phyloP scores from a whole-genome alignment of 208 protist genomes.

The Trichomonas gallinae region DNA sequence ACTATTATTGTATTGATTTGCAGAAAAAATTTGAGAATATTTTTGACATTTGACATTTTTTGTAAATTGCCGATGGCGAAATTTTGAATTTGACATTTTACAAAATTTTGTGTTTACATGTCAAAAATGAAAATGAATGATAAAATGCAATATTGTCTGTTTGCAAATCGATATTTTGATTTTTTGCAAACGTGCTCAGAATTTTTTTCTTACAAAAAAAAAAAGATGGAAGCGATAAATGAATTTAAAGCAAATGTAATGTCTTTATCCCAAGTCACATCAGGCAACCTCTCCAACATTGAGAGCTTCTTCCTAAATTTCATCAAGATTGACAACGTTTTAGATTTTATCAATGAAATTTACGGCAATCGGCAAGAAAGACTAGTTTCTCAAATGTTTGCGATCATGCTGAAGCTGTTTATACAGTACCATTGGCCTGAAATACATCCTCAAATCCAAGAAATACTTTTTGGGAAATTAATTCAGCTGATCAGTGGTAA shows the following conservation, averaged over 20 bases:
- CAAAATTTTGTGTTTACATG: no score
- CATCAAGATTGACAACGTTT: background rate
- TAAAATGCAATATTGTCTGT: no score
- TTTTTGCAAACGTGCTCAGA: no score
- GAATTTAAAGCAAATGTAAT: background rate
- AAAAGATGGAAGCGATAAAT: background rate
- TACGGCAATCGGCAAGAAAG: background rate
- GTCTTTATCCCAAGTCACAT: background rate
- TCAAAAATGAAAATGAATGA: no score
- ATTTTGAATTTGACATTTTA: no score
- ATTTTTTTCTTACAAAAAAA: no score
- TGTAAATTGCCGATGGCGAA: no score
- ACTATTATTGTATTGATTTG: no score
- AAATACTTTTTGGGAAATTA: background rate
- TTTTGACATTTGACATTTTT: no score
- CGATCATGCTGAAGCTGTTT: background rate
- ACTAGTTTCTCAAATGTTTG: background rate
- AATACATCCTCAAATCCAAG: background rate
- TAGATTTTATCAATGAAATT: background rate
- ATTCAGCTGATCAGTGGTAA: background rate
- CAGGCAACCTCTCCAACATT: background rate
- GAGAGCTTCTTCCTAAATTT: background rate
- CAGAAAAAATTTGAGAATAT: no score
- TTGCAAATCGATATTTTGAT: no score
- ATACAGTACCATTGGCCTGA: background rate